Base-by-base conservation (phyloP, 192 early-diverging fungal species). In the Rhizophagus prolifer region DNA sequence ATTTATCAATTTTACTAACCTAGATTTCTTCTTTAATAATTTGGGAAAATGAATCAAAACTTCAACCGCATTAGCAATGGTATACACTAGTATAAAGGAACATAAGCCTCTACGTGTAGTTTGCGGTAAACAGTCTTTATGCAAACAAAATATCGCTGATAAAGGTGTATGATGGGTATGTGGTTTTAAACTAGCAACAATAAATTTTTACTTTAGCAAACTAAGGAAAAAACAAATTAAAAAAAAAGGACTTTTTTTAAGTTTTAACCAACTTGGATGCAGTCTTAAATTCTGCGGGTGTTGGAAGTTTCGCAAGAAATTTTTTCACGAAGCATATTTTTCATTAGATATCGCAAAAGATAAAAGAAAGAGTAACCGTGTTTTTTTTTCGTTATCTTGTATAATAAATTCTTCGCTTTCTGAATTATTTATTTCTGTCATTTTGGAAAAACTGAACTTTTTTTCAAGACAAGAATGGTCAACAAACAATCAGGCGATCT, bases 91-190 rank as follows among this genome's bases (percentile, higher is more conserved):
- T 16, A 50, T 1, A 26, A 65, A 65, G 13, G 25, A 1, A 34
- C 1, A 44, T 21, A 75, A 26, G 3, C 74, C 63, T 36, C 2
- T 6, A 28, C 74, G 21, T 41, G 74, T 47, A 65, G 23, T 38
- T 41, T 47, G 30, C 2, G 74, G 74, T 19, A 75, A 65, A 28
- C 74, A 75, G 2, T 62, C 60, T 47, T 75, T 38, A 65, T 75
- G 30, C 4, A 46, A 16, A 26, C 74, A 75, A 14, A 30, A 4
- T 19, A 34, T 21, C 6, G 74, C 41, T 23, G 23, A 16, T 31
- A 65, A 26, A 30, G 62, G 14, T 3, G 74, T 65, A 10, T 36
- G 4, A 31, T 75, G 74, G 21, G 25, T 41, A 65, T 75, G 74
- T 4, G 59, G n/a, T 19, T 65, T 63, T n/a, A 21, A 23, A n/a